These are phyloP conservation scores for Calonectria fujianensis DNA, from an alignment of 2,329 filamentous ascomycete species.

Conservation along the genomic window DNA sequence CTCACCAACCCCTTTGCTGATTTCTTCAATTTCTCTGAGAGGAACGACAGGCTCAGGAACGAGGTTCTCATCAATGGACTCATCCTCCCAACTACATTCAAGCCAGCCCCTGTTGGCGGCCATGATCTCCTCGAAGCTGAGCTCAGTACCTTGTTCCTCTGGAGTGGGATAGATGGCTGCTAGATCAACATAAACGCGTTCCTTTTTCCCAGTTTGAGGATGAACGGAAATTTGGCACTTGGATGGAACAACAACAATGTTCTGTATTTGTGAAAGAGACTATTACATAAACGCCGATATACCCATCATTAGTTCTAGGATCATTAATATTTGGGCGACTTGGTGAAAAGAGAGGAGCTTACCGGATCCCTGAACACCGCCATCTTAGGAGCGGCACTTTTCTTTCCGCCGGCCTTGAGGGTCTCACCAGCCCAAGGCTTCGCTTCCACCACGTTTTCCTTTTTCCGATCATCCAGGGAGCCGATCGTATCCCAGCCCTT, in stretches of 20 bases:
- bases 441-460: conserved; percentile 91
- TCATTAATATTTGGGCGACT: conserved; percentile 85
- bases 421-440: conserved; percentile 96
- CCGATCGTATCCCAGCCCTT: conserved; percentile 96
- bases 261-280: conserved; percentile 77
- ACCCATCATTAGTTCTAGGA: conserved; percentile 92
- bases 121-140: conserved; percentile 94
- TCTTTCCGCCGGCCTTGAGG: conserved; percentile 89
- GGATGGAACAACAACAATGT: conserved; percentile 81
- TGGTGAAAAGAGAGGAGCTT: conserved; percentile 63
- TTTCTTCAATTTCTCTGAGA: conserved; percentile 57
- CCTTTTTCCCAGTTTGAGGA: conserved; percentile 86
- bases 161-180: conserved; percentile 89
- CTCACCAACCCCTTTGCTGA: conserved; percentile 52
- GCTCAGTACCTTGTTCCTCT: conserved; percentile 82
- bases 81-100: conserved; percentile 73
- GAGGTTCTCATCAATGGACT: conserved; percentile 60
- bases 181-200: conserved; percentile 91
- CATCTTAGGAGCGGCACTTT: conserved; percentile 85
- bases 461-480: conserved; percentile 89
- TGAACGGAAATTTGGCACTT: conserved; percentile 89
- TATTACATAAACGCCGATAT: conserved; percentile 68
- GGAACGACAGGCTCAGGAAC: conserved; percentile 54
- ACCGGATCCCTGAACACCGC: conserved; percentile 97
- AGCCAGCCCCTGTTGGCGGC: conserved; percentile 84